Percentiles rank a stretch among this genome's conserved stretches.
These are phyloP conservation scores for Alternaria incomplexa DNA, from an alignment of 2,329 filamentous ascomycete genomes.

Conservation along the genomic window DNA sequence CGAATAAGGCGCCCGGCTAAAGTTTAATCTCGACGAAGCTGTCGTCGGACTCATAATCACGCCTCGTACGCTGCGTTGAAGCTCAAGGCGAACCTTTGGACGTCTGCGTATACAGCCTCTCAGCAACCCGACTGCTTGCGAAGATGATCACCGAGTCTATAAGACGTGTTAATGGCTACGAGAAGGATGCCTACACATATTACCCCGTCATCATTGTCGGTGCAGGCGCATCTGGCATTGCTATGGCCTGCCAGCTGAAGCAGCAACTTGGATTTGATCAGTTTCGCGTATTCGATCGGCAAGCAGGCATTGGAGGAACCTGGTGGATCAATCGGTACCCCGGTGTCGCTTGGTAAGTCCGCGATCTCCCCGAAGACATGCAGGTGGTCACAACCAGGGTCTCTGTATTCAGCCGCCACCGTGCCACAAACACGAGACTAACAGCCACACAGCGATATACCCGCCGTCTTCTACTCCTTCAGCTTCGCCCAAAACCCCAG, in stretches of 20 bases:
- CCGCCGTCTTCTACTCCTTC: slow-evolving; percentile 63
- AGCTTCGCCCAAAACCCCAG: slow-evolving; percentile 60
- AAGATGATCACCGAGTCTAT: slow-evolving; percentile 44
- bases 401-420: background rate
- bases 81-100: background rate
- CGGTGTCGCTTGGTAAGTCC: slow-evolving; percentile 44
- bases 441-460: slow-evolving; percentile 49
- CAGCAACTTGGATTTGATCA: slow-evolving; percentile 64
- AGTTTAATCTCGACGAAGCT: background rate
- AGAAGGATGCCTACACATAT: slow-evolving; percentile 49
- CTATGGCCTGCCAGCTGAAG: slow-evolving; percentile 65
- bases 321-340: slow-evolving; percentile 70
- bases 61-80: background rate
- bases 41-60: background rate
- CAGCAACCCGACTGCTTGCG: background rate
- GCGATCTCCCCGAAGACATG: background rate
- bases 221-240: slow-evolving; percentile 67
- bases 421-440: slow-evolving; percentile 5
- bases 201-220: slow-evolving; percentile 64
- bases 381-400: background rate
- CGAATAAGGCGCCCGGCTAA: background rate
- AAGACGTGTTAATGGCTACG: slow-evolving; percentile 47
- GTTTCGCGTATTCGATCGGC: slow-evolving; percentile 66
- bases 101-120: background rate
- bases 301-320: slow-evolving; percentile 65